Conservation (phyloP, 1,284 basidiomycete species). For the Austroboletus niveus region DNA sequence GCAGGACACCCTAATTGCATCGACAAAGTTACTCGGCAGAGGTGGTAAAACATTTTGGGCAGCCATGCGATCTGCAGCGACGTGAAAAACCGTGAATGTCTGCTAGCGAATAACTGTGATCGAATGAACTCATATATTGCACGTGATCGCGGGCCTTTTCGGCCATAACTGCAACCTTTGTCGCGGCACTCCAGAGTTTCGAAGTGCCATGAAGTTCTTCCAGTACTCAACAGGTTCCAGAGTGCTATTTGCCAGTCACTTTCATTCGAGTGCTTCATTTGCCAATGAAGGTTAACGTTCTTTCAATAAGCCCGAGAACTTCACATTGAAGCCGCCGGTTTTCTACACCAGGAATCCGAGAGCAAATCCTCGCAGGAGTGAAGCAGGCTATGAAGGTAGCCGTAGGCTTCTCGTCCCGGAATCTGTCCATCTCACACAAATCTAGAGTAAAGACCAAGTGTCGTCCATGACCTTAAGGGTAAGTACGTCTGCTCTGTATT, state of each 20-base stretch:
- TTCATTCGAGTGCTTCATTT: slow-evolving; percentile 14
- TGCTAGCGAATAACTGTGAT: neutral
- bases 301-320: neutral
- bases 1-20: slow-evolving; percentile 52
- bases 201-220: slow-evolving; percentile 13
- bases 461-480: slow-evolving; percentile 63
- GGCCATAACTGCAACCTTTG: neutral
- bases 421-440: slow-evolving; percentile 5
- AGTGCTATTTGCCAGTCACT: slow-evolving; percentile 1
- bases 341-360: slow-evolving; percentile 42
- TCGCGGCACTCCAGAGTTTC: too few species aligned
- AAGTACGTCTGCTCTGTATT: slow-evolving; percentile 16
- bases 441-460: slow-evolving; percentile 51
- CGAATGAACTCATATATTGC: neutral
- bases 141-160: slow-evolving; percentile 22
- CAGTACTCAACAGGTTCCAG: slow-evolving; percentile 12
- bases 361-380: slow-evolving; percentile 43
- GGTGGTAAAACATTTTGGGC: slow-evolving; percentile 14
- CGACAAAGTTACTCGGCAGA: slow-evolving; percentile 48
- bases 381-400: slow-evolving; percentile 65
- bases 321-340: neutral
- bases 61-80: slow-evolving; percentile 12
- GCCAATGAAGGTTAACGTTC: slow-evolving; percentile 23
- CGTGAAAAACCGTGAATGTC: neutral
- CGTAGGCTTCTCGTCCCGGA: neutral